Percentiles rank a stretch among this genome's conserved stretches.
Evolutionary conservation across 108 stramenopile species (phyloP).

Genomic region (Cyclotella choctawhatcheeana): DNA sequence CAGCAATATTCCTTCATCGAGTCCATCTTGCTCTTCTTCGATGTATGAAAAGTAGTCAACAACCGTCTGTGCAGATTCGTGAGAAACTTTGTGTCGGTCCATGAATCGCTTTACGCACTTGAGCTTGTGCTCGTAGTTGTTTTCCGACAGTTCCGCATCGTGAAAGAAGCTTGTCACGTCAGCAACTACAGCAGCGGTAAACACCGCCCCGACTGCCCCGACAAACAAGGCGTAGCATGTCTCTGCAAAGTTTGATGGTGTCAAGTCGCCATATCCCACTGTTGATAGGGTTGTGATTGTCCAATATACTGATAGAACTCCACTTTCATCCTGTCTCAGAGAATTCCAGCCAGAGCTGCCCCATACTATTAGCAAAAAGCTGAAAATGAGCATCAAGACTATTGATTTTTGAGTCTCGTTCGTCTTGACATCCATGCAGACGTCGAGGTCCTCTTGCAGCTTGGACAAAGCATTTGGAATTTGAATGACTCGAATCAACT

Average conservation of each 20-base stretch:
- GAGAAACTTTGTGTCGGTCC: constrained; percentile 45
- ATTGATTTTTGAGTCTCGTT: constrained; percentile 46
- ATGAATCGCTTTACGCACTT: constrained; percentile 50
- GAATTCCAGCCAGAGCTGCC: constrained; percentile 53
- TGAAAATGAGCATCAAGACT: constrained; percentile 46
- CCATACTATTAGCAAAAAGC: constrained; percentile 53
- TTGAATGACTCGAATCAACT: constrained; percentile 50
- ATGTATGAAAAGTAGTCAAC: constrained; percentile 54
- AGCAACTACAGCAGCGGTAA: constrained; percentile 62
- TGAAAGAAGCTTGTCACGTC: constrained; percentile 63
- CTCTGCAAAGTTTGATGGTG: constrained; percentile 47
- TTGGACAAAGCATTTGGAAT: constrained; percentile 24
- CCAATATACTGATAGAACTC: constrained; percentile 56
- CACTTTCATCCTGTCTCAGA: constrained; percentile 32
- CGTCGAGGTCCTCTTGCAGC: constrained; percentile 46
- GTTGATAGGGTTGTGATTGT: constrained; percentile 69
- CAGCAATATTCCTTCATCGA: constrained; percentile 47
- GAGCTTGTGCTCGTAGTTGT: constrained; percentile 58
- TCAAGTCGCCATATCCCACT: constrained; percentile 73
- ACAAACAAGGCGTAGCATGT: constrained; percentile 55
- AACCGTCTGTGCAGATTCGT: constrained; percentile 32
- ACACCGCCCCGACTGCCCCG: constrained; percentile 43
- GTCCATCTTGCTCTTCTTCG: constrained; percentile 52
- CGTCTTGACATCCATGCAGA: constrained; percentile 45
- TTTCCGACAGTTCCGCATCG: constrained; percentile 57